These are phyloP conservation scores for Paramecium bursaria DNA, from an alignment of 73 alveolate species.

Conservation along the genomic window DNA sequence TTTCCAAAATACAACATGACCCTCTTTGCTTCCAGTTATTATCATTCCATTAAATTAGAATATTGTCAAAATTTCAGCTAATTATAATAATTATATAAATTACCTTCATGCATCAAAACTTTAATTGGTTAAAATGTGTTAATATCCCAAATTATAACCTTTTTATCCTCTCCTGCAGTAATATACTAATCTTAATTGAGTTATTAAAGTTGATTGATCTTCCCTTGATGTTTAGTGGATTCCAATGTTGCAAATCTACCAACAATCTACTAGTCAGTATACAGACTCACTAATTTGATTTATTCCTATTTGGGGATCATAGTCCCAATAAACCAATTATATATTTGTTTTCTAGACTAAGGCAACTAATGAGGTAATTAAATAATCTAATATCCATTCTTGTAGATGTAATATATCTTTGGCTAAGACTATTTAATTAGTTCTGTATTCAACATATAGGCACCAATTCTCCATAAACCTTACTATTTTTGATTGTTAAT, in stretches of 20 bases:
- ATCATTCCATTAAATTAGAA: neutral
- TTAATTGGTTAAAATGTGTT: neutral
- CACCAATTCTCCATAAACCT: constrained; percentile 53
- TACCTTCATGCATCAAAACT: constrained; percentile 8
- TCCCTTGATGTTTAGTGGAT: constrained; percentile 24
- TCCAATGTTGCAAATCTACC: constrained; percentile 39
- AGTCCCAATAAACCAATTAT: constrained; percentile 48
- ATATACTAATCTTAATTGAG: constrained; percentile 19
- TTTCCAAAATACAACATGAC: constrained; percentile 23
- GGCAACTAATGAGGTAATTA: constrained; percentile 14
- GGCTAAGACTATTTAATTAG: constrained; percentile 5
- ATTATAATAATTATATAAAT: too few species aligned
- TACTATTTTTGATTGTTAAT: neutral
- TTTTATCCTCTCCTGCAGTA: constrained; percentile 44
- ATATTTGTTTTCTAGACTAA: constrained; percentile 2
- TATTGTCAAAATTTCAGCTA: constrained; percentile 22
- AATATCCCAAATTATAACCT: constrained; percentile 37
- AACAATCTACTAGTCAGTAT: constrained; percentile 18
- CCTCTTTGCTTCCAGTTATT: constrained; percentile 1
- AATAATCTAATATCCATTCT: neutral
- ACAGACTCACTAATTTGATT: neutral
- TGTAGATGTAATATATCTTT: constrained; percentile 3
- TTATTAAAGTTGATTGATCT: constrained; percentile 4
- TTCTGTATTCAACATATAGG: constrained; percentile 30
- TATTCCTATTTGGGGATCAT: neutral